phyloP scores from a whole-genome alignment of 1,284 basidiomycete genomes.

The Sanghuangporus baumii region DNA sequence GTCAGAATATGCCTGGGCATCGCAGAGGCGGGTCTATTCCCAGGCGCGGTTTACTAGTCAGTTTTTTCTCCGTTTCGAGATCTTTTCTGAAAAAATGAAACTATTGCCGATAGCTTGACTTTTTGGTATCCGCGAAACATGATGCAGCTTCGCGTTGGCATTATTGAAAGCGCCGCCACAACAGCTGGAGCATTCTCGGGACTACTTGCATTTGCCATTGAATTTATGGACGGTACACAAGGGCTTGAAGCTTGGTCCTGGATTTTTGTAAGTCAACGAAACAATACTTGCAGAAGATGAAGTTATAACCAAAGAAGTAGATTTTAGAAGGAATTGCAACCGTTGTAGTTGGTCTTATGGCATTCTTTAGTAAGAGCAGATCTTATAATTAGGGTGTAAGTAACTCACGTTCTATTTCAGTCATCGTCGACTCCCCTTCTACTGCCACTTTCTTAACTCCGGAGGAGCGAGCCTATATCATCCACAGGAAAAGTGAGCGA shows the following conservation, averaged over 20 bases:
- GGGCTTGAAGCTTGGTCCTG: constrained; percentile 40
- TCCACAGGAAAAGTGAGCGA: constrained; percentile 51
- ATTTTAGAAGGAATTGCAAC: constrained; percentile 53
- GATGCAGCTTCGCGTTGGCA: constrained; percentile 43
- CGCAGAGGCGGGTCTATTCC: constrained; percentile 65
- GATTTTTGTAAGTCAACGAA: constrained; percentile 36
- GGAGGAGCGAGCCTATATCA: constrained; percentile 52
- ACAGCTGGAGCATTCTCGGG: constrained; percentile 32
- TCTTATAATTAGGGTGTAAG: background rate
- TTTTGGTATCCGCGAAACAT: constrained; percentile 47
- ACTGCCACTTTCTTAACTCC: constrained; percentile 46
- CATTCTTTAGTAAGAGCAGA: constrained; percentile 36
- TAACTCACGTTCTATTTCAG: constrained; percentile 22
- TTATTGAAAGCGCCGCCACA: constrained; percentile 35
- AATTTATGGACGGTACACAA: constrained; percentile 36
- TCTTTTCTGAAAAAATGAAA: background rate
- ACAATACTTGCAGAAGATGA: background rate
- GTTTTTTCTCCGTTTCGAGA: constrained; percentile 14
- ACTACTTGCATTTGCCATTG: constrained; percentile 38
- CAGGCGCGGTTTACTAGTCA: constrained; percentile 62
- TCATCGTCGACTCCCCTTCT: constrained; percentile 53
- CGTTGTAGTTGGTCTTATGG: constrained; percentile 38
- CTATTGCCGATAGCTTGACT: constrained; percentile 27
- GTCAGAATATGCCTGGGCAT: constrained; percentile 47
- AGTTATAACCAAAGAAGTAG: background rate